Evolutionary conservation across 2,329 filamentous ascomycete genomes (phyloP).

Genomic region (Cladosporium halotolerans): DNA sequence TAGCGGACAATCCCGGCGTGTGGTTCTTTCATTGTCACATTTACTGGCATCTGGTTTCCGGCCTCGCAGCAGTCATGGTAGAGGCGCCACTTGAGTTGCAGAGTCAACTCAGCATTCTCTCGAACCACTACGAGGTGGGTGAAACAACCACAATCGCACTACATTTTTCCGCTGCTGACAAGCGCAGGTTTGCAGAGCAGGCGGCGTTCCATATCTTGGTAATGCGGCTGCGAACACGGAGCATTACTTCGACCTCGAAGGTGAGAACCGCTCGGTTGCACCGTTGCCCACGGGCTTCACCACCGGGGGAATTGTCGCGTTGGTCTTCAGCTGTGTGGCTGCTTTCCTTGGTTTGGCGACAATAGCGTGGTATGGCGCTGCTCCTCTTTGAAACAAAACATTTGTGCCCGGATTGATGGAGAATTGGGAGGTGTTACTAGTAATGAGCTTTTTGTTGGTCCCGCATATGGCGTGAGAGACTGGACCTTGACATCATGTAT

Average conservation of each 20-base stretch:
- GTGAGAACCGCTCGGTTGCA: slow-evolving; percentile 51
- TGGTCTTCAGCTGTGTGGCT: slow-evolving; percentile 64
- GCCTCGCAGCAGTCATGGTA: slow-evolving; percentile 47
- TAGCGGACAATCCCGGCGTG: slow-evolving; percentile 46
- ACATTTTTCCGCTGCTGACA: no score
- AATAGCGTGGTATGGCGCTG: slow-evolving; percentile 54
- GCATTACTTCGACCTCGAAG: slow-evolving; percentile 57
- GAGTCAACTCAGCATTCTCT: slow-evolving; percentile 52
- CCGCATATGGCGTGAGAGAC: neutral
- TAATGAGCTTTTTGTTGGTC: neutral
- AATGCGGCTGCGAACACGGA: slow-evolving; percentile 69
- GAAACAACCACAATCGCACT: no score
- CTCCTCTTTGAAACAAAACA: no score
- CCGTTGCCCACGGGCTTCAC: slow-evolving; percentile 65
- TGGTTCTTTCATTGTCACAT: slow-evolving; percentile 42
- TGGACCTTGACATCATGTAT: neutral
- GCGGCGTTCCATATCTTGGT: slow-evolving; percentile 48
- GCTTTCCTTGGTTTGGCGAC: slow-evolving; percentile 63
- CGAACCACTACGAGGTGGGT: slow-evolving; percentile 48
- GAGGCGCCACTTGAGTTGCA: slow-evolving; percentile 55
- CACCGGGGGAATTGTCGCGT: slow-evolving; percentile 62
- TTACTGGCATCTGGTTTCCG: slow-evolving; percentile 46
- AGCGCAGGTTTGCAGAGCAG: slow-evolving; percentile 47
- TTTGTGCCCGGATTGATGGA: no score
- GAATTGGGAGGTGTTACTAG: neutral